These are phyloP conservation scores for Chalaropsis ovoidea DNA, from an alignment of 2,329 filamentous ascomycete genomes.

Conservation along the genomic window DNA sequence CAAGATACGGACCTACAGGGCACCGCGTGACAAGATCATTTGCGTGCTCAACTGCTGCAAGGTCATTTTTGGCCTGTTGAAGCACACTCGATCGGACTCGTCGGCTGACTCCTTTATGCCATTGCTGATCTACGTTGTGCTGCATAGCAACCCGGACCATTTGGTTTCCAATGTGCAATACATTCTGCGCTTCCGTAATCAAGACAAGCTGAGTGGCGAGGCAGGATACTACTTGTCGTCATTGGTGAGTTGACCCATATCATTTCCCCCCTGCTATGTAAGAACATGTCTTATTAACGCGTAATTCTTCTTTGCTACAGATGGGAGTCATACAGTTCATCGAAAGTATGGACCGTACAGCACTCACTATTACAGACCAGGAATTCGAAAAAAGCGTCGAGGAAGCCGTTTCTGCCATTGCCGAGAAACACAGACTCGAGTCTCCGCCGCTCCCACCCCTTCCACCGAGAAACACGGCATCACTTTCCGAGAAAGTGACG, in stretches of 20 bases:
- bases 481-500: slow-evolving; percentile 62
- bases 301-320: slow-evolving; percentile 32
- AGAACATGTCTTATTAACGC: neutral
- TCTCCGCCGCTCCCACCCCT: slow-evolving; percentile 36
- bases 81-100: slow-evolving; percentile 84
- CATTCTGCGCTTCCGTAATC: slow-evolving; percentile 90
- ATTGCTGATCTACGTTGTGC: slow-evolving; percentile 86
- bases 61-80: slow-evolving; percentile 91
- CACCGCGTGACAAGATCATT: slow-evolving; percentile 96
- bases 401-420: slow-evolving; percentile 86
- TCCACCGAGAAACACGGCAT: slow-evolving; percentile 33
- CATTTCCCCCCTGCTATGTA: neutral
- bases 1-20: slow-evolving; percentile 93
- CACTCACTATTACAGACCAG: slow-evolving; percentile 82
- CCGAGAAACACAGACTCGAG: slow-evolving; percentile 64
- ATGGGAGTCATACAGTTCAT: slow-evolving; percentile 95
- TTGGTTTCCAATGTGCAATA: slow-evolving; percentile 97
- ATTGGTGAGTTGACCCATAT: slow-evolving; percentile 47
- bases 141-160: slow-evolving; percentile 90
- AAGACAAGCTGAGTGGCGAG: slow-evolving; percentile 94
- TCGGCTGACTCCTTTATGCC: slow-evolving; percentile 95
- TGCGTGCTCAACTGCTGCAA: slow-evolving; percentile 98
- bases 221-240: slow-evolving; percentile 97
- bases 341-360: slow-evolving; percentile 89
- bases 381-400: slow-evolving; percentile 97